Conservation (phyloP, 257 asterid species). For the Solanum paucissectum region DNA sequence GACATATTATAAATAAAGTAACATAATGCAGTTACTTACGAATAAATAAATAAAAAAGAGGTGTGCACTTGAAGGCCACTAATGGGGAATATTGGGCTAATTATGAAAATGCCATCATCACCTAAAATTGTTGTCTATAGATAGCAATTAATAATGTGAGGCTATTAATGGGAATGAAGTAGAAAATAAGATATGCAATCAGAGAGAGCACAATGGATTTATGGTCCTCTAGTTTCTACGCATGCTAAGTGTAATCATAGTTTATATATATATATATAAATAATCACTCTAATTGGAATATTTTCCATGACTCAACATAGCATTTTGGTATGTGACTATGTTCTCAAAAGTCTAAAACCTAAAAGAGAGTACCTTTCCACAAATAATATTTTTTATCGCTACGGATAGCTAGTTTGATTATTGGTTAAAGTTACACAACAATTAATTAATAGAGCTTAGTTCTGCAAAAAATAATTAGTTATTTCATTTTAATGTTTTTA, state of each 20-base stretch:
- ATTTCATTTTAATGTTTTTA: neutral
- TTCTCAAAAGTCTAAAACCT: neutral
- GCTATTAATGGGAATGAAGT: neutral
- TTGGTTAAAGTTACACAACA: neutral
- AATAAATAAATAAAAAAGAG: neutral
- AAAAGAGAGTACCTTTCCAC: neutral
- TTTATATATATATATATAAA: neutral
- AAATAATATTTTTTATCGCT: neutral
- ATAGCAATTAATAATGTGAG: neutral
- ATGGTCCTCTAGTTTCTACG: neutral
- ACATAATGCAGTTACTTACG: neutral
- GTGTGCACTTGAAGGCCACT: neutral
- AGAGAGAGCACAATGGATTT: neutral
- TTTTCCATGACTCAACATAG: neutral
- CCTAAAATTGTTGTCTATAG: neutral
- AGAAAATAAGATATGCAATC: neutral
- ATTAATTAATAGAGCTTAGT: neutral
- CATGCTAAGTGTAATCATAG: neutral
- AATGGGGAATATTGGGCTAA: neutral
- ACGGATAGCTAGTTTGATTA: neutral
- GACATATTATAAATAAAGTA: neutral
- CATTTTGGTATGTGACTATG: neutral
- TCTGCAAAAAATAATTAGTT: neutral
- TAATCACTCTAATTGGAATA: neutral
- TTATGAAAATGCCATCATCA: neutral